Conservation (phyloP, 306 rosid species). For the Alnus rubra region DNA sequence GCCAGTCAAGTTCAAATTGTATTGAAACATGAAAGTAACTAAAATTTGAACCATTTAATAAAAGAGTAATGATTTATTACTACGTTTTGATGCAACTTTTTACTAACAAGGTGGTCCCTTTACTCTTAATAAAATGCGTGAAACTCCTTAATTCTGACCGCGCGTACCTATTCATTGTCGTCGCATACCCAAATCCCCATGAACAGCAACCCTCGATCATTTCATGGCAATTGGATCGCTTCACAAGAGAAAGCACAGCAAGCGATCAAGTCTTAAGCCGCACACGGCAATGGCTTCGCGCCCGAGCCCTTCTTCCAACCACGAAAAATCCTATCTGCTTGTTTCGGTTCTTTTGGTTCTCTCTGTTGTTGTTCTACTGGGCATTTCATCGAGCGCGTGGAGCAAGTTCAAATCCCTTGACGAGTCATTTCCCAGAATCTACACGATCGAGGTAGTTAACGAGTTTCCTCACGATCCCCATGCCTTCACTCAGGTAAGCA, state of each 20-base stretch:
- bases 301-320: conserved; percentile 17
- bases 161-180: too few relatives aligned
- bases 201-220: conserved; percentile 5
- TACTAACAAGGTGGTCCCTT: too few relatives aligned
- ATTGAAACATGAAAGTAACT: too few relatives aligned
- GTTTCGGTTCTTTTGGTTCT: conserved; percentile 32
- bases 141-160: too few relatives aligned
- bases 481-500: conserved; percentile 84
- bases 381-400: conserved; percentile 48
- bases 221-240: conserved; percentile 58
- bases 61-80: too few relatives aligned
- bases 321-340: conserved; percentile 26
- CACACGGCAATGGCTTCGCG: conserved; percentile 49
- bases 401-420: conserved; percentile 8
- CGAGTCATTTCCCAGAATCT: conserved; percentile 17
- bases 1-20: too few relatives aligned
- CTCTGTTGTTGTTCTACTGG: conserved; percentile 37
- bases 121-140: too few relatives aligned
- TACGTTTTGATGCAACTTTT: too few relatives aligned
- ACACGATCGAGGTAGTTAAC: conserved; percentile 65
- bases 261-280: conserved; percentile 32
- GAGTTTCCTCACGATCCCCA: conserved; percentile 81
- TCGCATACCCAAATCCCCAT: conserved; percentile 1
- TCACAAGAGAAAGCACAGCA: conserved; percentile 40
- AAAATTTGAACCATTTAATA: too few relatives aligned